Evolutionary conservation across 352 stramenopile genomes (phyloP).

Genomic region (Pythium plurisporium): DNA sequence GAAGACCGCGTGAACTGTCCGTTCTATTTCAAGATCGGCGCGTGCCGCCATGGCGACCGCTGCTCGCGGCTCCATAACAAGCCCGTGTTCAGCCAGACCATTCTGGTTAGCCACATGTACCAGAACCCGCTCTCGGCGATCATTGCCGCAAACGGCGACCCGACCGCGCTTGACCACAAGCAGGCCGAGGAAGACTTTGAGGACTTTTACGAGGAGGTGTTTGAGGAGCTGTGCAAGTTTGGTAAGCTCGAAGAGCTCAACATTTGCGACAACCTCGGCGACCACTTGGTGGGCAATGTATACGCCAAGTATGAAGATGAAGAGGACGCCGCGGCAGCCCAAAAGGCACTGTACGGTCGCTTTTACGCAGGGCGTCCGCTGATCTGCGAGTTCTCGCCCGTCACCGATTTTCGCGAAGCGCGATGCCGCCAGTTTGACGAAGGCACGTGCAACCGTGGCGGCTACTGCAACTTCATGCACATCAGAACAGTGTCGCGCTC

Average conservation of each 20-base stretch:
- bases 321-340: constrained; percentile 94
- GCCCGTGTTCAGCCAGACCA: constrained; percentile 97
- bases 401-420: constrained; percentile 98
- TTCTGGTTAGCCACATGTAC: constrained; percentile 99
- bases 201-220: constrained; percentile 97
- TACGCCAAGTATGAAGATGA: constrained; percentile 99
- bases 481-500: constrained; percentile 88
- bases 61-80: constrained; percentile 99
- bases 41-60: constrained; percentile 98
- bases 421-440: constrained; percentile 98
- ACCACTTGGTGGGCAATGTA: constrained; percentile 99
- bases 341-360: constrained; percentile 95
- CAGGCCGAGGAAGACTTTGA: constrained; percentile 96
- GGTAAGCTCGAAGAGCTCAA: constrained; percentile 98
- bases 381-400: constrained; percentile 97
- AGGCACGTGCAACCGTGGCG: constrained; percentile 94
- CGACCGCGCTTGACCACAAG: constrained; percentile 77
- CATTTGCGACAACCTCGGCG: constrained; percentile 99
- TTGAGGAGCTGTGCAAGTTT: constrained; percentile 98
- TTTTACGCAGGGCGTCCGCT: constrained; percentile 97
- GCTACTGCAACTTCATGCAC: constrained; percentile 99
- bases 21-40: constrained; percentile 99
- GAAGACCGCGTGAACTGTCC: constrained; percentile 98
- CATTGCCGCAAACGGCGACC: constrained; percentile 86
- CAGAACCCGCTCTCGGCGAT: constrained; percentile 92